phyloP scores from a whole-genome alignment of 1,284 basidiomycete species.

The Filobasidium uniguttulatum region DNA sequence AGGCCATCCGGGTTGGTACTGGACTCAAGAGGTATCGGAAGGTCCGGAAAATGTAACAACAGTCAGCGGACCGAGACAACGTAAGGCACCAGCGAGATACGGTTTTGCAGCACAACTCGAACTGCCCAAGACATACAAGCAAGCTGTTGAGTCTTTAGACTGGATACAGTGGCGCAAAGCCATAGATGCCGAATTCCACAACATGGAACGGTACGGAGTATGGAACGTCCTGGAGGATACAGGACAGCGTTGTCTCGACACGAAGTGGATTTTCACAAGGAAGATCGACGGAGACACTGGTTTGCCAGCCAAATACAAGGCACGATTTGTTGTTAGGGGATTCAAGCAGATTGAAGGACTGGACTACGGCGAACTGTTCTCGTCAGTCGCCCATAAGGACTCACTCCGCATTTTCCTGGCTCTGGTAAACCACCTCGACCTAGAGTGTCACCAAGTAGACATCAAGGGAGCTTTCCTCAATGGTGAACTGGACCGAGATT shows the following conservation, averaged over 20 bases:
- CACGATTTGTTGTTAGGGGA: conserved; percentile 21
- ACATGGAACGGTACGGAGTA: conserved; percentile 18
- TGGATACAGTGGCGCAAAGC: conserved; percentile 12
- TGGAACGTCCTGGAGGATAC: conserved; percentile 9
- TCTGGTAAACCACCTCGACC: conserved; percentile 33
- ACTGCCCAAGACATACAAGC: neutral
- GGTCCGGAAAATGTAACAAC: too few relatives aligned
- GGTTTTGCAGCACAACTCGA: too few relatives aligned
- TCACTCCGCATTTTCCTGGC: conserved; percentile 35
- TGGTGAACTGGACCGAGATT: conserved; percentile 35
- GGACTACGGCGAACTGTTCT: conserved; percentile 39
- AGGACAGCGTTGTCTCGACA: too few relatives aligned
- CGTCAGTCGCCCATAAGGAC: conserved; percentile 36
- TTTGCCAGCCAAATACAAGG: conserved; percentile 26
- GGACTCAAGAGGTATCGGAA: too few relatives aligned
- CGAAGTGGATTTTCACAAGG: too few relatives aligned
- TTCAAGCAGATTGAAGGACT: conserved; percentile 32
- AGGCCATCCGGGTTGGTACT: too few relatives aligned
- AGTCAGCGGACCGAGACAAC: too few relatives aligned
- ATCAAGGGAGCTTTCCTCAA: conserved; percentile 42
- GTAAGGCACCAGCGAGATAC: too few relatives aligned
- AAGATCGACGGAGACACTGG: conserved; percentile 11
- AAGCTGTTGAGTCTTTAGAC: neutral
- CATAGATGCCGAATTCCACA: conserved; percentile 14
- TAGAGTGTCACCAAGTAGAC: conserved; percentile 39